Base-by-base conservation (phyloP, 1,284 basidiomycete genomes). In the Tylopilus sp. region DNA sequence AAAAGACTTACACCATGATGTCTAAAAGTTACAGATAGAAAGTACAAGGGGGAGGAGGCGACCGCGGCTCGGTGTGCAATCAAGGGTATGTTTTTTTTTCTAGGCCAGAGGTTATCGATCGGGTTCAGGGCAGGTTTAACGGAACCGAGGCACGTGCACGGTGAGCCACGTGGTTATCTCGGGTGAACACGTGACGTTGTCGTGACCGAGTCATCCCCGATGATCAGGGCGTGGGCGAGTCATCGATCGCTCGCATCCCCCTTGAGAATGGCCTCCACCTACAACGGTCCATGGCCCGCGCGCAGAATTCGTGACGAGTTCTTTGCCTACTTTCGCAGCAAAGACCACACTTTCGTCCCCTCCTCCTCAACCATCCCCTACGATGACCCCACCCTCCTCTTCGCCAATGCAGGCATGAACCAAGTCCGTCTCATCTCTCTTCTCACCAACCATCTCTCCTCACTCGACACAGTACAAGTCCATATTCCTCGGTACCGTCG, bases 321-420 rank as follows among this genome's bases (percentile, higher is more conserved):
- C 70, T 83, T 90, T 66, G 78, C 86, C 55, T 92, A 78, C 74
- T 99, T 98, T 72, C 75, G 82, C 51, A 74, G 75, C 43, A 83
- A 84, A 60, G 77, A 80, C 55, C 97, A 99, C 71, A 88, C 88
- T 31, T 97, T 93, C 68, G 92, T 95, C 52, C 88, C 88, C n/a
- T 96, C 92, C 38, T 94, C 91, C 6, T 82, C 91, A 12, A 96
- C 93, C 40, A 91, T 99, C 58, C 96, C 96, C 1, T 97, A 94
- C 70, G 96, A 99, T 57, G 93, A 96, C 70, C 92, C 97, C 3
- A 97, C 96, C 7, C 78, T 99, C 36, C 83, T 99, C 54, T 99
- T 99, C 63, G 93, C 95, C 57, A 99, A 99, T 75, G 96, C 96
- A 56, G 92, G 94, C 52, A 96, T 96, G 93, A 96, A 96, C 71